Evolutionary conservation across 768 basidiomycete species (phyloP), one percentile per base, ranked within the genome.

Genomic region (Auricularia heimuer): DNA sequence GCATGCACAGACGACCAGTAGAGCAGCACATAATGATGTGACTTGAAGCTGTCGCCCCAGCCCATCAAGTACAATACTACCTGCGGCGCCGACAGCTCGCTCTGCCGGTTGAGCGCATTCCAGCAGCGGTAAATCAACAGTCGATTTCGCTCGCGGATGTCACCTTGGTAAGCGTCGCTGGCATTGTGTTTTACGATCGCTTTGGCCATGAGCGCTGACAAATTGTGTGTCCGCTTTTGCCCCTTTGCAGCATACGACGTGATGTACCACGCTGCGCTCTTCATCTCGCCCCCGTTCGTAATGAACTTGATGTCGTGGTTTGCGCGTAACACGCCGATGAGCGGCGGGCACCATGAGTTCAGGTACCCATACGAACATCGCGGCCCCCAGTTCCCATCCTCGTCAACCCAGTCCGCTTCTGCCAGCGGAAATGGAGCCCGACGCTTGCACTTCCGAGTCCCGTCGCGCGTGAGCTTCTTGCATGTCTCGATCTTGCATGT

Each of bases 241-340:
- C 75, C 75, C 66, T 81, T 82, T 0, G 73, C 69, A 0, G 69
- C 65, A 63, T 81, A 81, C 0, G 11, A 61, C 0, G 73, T 76
- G 1, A 76, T 63, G 64, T 82, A 82, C 58, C 68, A 79, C 0
- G 74, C 69, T 0, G 78, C 60, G 39, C 73, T 69, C 33, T 70
- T 71, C 0, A 79, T 79, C 2, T 77, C 76, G 0, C 24, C 24
- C 0, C 74, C 76, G 69, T 76, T 77, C 0, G 76, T 78, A 0
- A 81, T 29, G 0, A 82, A 65, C 61, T 82, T 82, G 0, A 56
- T 54, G 64, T 83, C 78, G 63, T 81, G 75, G 64, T 83, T 82
- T 65, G 75, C 79, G 0, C 71, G 66, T 0, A 63, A 61, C 36
- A 69, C 67, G 3, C 73, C 37, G 0, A 72, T 35, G 1, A 80